A percentile compares a stretch with the other conserved stretches of the same genome.
phyloP scores from a whole-genome alignment of 2,329 filamentous ascomycete genomes.

The Plenodomus tracheiphilus region DNA sequence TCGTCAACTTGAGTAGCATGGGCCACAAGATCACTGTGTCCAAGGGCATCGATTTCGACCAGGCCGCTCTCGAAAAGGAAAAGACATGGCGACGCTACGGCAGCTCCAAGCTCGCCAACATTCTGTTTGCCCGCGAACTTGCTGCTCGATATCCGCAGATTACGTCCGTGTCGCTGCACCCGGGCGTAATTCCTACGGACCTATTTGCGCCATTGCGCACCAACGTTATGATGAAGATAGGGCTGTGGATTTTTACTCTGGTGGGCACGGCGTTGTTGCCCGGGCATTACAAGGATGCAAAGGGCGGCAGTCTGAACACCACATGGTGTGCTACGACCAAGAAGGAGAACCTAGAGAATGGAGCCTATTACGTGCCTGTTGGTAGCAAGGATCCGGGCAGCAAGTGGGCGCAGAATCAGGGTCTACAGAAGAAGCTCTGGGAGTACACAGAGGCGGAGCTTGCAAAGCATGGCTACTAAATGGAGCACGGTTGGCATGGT shows the following conservation, averaged over 20 bases:
- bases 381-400: slow-evolving; percentile 30
- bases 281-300: slow-evolving; percentile 31
- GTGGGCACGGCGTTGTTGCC: slow-evolving; percentile 30
- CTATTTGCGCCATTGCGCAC: slow-evolving; percentile 36
- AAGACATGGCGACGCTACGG: slow-evolving; percentile 50
- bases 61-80: slow-evolving; percentile 33
- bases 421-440: slow-evolving; percentile 43
- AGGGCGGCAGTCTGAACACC: slow-evolving; percentile 47
- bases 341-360: slow-evolving; percentile 44
- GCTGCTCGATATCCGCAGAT: slow-evolving; percentile 51
- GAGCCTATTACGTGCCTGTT: slow-evolving; percentile 48
- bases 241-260: slow-evolving; percentile 29
- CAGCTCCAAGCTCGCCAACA: slow-evolving; percentile 55
- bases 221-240: slow-evolving; percentile 29
- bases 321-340: slow-evolving; percentile 47
- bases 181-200: slow-evolving; percentile 54
- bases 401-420: slow-evolving; percentile 30
- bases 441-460: slow-evolving; percentile 44
- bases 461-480: slow-evolving; percentile 35
- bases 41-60: slow-evolving; percentile 43
- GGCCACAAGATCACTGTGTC: slow-evolving; percentile 25
- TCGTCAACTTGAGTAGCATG: slow-evolving; percentile 48
- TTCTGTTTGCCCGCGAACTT: slow-evolving; percentile 51
- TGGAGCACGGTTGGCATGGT: too few species aligned
- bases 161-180: slow-evolving; percentile 51